Evolutionary conservation across 345 rosid genomes (phyloP).

Genomic region (Gossypium longicalyx): DNA sequence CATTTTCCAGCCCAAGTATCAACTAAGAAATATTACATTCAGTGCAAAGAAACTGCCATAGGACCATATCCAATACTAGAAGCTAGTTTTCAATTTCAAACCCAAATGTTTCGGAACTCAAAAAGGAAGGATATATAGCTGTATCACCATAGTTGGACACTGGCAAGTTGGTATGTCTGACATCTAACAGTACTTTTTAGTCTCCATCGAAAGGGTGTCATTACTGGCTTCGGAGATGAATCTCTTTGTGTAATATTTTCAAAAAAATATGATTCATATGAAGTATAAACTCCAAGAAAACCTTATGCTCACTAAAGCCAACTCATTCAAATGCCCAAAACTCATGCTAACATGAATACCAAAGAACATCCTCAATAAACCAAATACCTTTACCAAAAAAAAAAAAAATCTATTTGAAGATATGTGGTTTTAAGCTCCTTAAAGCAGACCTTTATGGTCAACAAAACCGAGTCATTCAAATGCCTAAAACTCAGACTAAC

Average conservation of each 20-base stretch:
- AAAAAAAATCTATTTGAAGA: neutral
- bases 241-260: neutral
- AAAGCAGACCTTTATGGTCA: neutral
- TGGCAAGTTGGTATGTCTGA: neutral
- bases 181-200: neutral
- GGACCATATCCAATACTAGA: neutral
- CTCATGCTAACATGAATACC: neutral
- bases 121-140: neutral
- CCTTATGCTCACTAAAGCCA: neutral
- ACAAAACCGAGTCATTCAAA: neutral
- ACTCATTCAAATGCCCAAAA: neutral
- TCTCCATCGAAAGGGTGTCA: neutral
- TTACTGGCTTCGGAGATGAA: too few relatives aligned
- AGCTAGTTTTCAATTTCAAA: neutral
- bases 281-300: conserved; percentile 4
- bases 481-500: neutral
- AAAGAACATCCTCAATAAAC: neutral
- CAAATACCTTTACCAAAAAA: neutral
- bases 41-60: neutral
- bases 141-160: neutral
- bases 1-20: neutral
- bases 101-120: neutral
- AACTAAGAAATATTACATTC: neutral
- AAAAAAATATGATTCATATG: neutral
- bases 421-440: neutral